Base-by-base conservation (phyloP, 2,329 filamentous ascomycete genomes). In the Basipetospora chlamydospora region DNA sequence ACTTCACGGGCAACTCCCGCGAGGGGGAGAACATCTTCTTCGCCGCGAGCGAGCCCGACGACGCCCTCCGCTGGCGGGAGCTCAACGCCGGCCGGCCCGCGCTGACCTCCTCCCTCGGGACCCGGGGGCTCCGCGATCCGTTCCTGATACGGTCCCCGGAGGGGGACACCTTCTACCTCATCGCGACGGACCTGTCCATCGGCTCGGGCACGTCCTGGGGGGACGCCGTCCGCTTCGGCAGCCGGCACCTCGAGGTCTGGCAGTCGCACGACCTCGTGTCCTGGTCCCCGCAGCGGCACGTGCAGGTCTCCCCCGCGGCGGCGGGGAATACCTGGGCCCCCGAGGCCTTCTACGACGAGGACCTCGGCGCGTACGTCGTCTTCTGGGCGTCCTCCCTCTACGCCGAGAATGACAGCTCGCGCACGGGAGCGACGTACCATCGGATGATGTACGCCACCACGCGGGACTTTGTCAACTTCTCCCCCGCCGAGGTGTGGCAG, bases 271-370 rank as follows among this genome's bases (percentile, higher is more conserved):
- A 70, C 39, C 55, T 70, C 2, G 51, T 61, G 17, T 63, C 47
- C n/a, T 70, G 66, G 66, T 64, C 63, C 1, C 53, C 49, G 15
- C 66, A 70, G 39, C 58, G 66, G 12, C 64, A 68, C 16, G 50
- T 67, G 16, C 52, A 58, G 5, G 63, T 70, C 0, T 66, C 65
- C 0, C 64, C 66, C 0, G 42, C 55, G 1, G 63, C 56, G 0
- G 66, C 65, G 0, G 67, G 66, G 3, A 71, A 67, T 34, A 70
- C 67, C 1, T 69, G 66, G 65, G 66, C 66, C 0, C 65, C 65
- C 0, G 65, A 69, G 30, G 65, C 66, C 0, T 67, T 62, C 45
- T 69, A 62, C 38, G 64, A 68, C 11, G 47, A 56, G 0, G 52
- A 51, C 0, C 50, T 63, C 8, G 56, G 57, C 7, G 46, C 52